These are phyloP conservation scores for Phytophthora megakarya DNA, from an alignment of 352 stramenopile species.

Conservation along the genomic window DNA sequence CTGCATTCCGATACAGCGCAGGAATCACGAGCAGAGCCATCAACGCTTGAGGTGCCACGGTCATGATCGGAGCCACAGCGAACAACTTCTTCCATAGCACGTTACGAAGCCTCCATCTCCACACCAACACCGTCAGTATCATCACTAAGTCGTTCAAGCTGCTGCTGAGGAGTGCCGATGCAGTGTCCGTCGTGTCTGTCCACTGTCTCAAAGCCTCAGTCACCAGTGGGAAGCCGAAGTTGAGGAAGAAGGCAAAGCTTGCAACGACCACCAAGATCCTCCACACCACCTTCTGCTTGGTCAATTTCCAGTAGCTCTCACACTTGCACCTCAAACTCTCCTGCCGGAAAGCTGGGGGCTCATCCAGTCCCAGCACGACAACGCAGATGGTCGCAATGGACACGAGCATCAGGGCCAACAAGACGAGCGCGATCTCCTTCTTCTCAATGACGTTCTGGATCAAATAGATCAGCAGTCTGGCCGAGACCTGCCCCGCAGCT, in stretches of 20 bases:
- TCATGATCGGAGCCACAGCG: constrained; percentile 31
- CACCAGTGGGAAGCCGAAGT: constrained; percentile 42
- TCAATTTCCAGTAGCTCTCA: constrained; percentile 63
- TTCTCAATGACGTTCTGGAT: constrained; percentile 33
- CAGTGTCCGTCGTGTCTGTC: constrained; percentile 35
- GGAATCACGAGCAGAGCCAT: constrained; percentile 37
- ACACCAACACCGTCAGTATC: constrained; percentile 43
- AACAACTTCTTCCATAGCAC: constrained; percentile 49
- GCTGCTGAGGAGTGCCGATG: constrained; percentile 31
- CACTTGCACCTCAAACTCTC: constrained; percentile 42
- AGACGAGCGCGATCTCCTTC: constrained; percentile 31
- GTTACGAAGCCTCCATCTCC: constrained; percentile 43
- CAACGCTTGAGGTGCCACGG: constrained; percentile 33
- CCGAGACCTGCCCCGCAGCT: constrained; percentile 31
- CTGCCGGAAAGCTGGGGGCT: constrained; percentile 21
- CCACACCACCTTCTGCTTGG: constrained; percentile 61
- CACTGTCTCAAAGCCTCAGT: constrained; percentile 38
- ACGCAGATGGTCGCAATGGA: constrained; percentile 39
- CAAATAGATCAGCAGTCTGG: constrained; percentile 33
- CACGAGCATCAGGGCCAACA: constrained; percentile 38
- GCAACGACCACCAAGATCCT: constrained; percentile 46
- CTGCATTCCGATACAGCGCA: constrained; percentile 27
- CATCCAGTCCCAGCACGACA: constrained; percentile 26
- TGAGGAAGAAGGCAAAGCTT: constrained; percentile 54
- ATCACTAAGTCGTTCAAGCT: constrained; percentile 42